Percentiles rank a stretch among this genome's conserved stretches.
Conservation (phyloP, 1,284 basidiomycete species). For the Pseudozyma tsukubaensis region DNA sequence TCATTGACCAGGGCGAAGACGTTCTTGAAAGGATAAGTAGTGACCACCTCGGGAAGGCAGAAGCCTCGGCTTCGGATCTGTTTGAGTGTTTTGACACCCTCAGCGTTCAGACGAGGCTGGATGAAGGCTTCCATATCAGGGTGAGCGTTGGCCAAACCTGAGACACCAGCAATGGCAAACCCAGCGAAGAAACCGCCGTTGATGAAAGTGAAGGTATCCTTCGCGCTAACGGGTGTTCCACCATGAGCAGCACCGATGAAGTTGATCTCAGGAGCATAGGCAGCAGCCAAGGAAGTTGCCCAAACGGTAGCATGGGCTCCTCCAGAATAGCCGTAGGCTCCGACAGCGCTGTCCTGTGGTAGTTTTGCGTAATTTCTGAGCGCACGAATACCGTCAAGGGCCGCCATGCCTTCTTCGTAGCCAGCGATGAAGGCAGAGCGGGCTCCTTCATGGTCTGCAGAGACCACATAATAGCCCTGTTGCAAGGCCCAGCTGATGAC, state of each 20-base stretch:
- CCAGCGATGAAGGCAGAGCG: slow-evolving; percentile 54
- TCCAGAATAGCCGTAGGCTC: slow-evolving; percentile 55
- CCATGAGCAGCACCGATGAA: slow-evolving; percentile 58
- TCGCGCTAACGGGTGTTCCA: slow-evolving; percentile 56
- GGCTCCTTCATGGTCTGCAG: slow-evolving; percentile 59
- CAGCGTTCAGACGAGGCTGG: slow-evolving; percentile 18
- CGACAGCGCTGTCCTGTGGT: slow-evolving; percentile 34
- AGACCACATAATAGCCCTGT: slow-evolving; percentile 61
- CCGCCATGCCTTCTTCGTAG: slow-evolving; percentile 48
- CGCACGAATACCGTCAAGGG: slow-evolving; percentile 57
- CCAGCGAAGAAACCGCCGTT: slow-evolving; percentile 52
- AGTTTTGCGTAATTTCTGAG: slow-evolving; percentile 30
- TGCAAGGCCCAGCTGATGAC: slow-evolving; percentile 49
- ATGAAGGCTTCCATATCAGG: slow-evolving; percentile 41
- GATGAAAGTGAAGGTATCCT: slow-evolving; percentile 42
- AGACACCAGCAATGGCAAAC: slow-evolving; percentile 54
- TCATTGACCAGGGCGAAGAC: slow-evolving; percentile 46
- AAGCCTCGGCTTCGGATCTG: slow-evolving; percentile 21
- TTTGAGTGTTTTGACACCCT: slow-evolving; percentile 23
- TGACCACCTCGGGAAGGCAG: slow-evolving; percentile 42
- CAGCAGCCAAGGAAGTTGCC: slow-evolving; percentile 33
- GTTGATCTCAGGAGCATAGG: slow-evolving; percentile 59
- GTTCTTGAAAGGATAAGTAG: slow-evolving; percentile 26
- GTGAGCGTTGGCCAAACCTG: slow-evolving; percentile 40
- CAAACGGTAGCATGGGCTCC: slow-evolving; percentile 58